phyloP scores from a whole-genome alignment of 2,329 filamentous ascomycete species.

The Diaporthe capsici region DNA sequence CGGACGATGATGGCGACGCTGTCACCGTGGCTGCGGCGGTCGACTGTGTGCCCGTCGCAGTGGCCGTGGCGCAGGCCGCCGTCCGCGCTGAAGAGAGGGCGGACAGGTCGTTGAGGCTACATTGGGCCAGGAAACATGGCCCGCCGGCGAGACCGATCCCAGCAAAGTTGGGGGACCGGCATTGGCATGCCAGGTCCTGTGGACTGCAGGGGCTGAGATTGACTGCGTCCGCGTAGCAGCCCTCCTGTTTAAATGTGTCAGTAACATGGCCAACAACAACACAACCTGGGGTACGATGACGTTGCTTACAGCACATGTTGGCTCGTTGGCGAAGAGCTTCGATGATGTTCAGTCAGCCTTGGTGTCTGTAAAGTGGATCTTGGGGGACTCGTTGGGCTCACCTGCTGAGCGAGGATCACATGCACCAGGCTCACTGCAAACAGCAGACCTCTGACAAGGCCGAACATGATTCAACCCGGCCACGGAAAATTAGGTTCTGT shows the following conservation, averaged over 20 bases:
- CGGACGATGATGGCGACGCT: neutral
- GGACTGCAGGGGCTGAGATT: neutral
- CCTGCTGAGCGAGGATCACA: conserved; percentile 27
- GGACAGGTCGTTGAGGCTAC: conserved; percentile 18
- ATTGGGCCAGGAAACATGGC: conserved; percentile 24
- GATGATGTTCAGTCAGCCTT: conserved; percentile 1
- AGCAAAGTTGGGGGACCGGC: neutral
- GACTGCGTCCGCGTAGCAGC: conserved; percentile 23
- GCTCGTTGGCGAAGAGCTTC: conserved; percentile 32
- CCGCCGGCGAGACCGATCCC: conserved; percentile 29
- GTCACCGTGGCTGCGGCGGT: neutral
- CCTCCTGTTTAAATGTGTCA: neutral
- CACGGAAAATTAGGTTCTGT: conserved; percentile 19
- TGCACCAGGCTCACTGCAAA: conserved; percentile 4
- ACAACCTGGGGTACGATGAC: neutral
- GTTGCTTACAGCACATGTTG: conserved; percentile 21
- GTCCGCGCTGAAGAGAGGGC: conserved; percentile 13
- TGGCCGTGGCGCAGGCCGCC: neutral
- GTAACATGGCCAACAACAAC: too few relatives aligned
- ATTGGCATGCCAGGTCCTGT: conserved; percentile 20
- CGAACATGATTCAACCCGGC: conserved; percentile 17
- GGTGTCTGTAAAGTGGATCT: neutral
- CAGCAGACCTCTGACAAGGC: conserved; percentile 9
- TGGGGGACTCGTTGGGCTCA: neutral
- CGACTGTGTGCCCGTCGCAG: neutral